phyloP scores from a whole-genome alignment of 2,329 filamentous ascomycete genomes.

The Kalmusia sp. region DNA sequence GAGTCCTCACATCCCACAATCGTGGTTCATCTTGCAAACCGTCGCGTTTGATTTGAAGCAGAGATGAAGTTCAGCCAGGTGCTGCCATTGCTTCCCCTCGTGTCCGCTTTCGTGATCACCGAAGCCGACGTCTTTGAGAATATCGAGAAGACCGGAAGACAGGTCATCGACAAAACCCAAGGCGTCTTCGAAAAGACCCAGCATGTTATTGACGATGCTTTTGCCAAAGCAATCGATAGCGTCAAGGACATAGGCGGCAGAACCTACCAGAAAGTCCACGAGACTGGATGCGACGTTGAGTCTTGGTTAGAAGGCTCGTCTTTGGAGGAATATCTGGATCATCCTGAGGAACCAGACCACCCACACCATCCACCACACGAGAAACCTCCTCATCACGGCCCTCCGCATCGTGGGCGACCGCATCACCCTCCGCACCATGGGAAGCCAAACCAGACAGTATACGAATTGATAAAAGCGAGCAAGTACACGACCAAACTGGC shows the following conservation, averaged over 20 bases:
- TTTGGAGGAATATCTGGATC: slow-evolving; percentile 42
- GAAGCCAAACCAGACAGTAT: slow-evolving; percentile 74
- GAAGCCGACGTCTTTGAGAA: slow-evolving; percentile 56
- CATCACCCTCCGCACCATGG: slow-evolving; percentile 49
- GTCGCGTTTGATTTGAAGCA: slow-evolving; percentile 15
- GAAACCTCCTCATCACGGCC: slow-evolving; percentile 29
- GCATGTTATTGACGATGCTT: slow-evolving; percentile 53
- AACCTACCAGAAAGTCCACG: slow-evolving; percentile 51
- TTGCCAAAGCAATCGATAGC: slow-evolving; percentile 49
- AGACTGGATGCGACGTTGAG: slow-evolving; percentile 54
- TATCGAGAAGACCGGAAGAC: slow-evolving; percentile 32
- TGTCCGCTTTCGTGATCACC: slow-evolving; percentile 61
- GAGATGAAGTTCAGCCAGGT: slow-evolving; percentile 59
- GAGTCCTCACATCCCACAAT: not conserved
- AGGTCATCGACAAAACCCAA: slow-evolving; percentile 27
- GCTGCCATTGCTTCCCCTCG: slow-evolving; percentile 58
- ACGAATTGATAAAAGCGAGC: slow-evolving; percentile 76
- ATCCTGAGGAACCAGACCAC: slow-evolving; percentile 40
- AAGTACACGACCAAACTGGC: slow-evolving; percentile 81
- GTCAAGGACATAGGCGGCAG: slow-evolving; percentile 36
- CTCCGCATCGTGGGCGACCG: slow-evolving; percentile 46
- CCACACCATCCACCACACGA: slow-evolving; percentile 40
- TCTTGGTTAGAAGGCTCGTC: slow-evolving; percentile 54
- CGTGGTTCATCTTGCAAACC: slow-evolving; percentile 4
- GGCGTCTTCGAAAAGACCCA: slow-evolving; percentile 41